phyloP scores from a whole-genome alignment of 169 alveolate species.

The Plasmodium chabaudi region DNA sequence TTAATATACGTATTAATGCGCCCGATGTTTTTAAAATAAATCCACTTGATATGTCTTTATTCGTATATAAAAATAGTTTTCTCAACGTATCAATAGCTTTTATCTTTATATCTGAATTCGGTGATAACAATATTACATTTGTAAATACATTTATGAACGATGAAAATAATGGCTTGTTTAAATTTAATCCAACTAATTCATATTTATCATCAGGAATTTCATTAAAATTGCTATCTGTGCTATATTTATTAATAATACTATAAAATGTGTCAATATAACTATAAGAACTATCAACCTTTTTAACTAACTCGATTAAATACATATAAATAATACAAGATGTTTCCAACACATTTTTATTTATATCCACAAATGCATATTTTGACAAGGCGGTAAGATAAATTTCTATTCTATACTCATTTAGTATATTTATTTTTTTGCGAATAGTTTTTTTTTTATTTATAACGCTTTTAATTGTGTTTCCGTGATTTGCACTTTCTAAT shows the following conservation, averaged over 20 bases:
- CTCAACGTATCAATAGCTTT: constrained; percentile 59
- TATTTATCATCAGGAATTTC: constrained; percentile 58
- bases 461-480: neutral
- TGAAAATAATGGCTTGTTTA: constrained; percentile 36
- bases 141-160: constrained; percentile 44
- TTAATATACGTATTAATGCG: constrained; percentile 61
- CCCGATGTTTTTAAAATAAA: constrained; percentile 70
- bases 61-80: constrained; percentile 64
- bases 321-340: constrained; percentile 26
- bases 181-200: constrained; percentile 75
- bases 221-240: constrained; percentile 31
- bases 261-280: constrained; percentile 18
- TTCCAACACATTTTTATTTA: constrained; percentile 55
- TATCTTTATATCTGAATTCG: constrained; percentile 55
- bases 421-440: constrained; percentile 22
- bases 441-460: neutral
- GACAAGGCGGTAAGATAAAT: constrained; percentile 37
- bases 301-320: constrained; percentile 46
- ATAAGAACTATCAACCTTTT: constrained; percentile 17
- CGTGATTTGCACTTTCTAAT: constrained; percentile 2
- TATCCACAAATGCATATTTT: constrained; percentile 52
- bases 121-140: constrained; percentile 49
- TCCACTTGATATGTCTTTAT: constrained; percentile 15
- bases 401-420: constrained; percentile 33
- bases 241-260: constrained; percentile 51